Evolutionary conservation across 148 eudicot species (phyloP).

Genomic region (Arbutus unedo): DNA sequence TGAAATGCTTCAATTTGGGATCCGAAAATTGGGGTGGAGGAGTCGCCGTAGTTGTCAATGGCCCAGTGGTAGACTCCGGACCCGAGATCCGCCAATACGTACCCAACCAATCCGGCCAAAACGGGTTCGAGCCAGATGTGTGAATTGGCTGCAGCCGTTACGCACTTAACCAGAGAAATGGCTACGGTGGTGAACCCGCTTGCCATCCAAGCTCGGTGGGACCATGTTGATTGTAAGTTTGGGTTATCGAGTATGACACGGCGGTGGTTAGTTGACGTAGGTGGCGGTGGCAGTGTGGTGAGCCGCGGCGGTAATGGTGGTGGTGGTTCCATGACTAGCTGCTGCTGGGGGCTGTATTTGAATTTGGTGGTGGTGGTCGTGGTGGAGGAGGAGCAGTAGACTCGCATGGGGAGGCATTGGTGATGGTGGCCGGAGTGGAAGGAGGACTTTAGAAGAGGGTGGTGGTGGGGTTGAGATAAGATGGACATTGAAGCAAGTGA

Average conservation of each 20-base stretch:
- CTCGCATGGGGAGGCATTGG: constrained; percentile 10
- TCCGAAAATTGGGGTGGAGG: constrained; percentile 66
- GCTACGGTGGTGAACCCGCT: constrained; percentile 69
- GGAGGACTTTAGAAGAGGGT: constrained; percentile 20
- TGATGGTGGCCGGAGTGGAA: not conserved
- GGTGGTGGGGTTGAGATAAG: constrained; percentile 41
- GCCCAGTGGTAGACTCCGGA: constrained; percentile 95
- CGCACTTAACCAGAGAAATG: constrained; percentile 51
- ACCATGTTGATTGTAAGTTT: constrained; percentile 54
- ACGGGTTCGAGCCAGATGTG: constrained; percentile 58
- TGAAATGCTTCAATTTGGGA: constrained; percentile 79
- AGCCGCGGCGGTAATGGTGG: not conserved
- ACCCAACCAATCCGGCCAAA: constrained; percentile 55
- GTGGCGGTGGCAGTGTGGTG: not conserved
- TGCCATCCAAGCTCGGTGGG: constrained; percentile 74
- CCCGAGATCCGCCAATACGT: constrained; percentile 76
- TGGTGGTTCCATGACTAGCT: constrained; percentile 14
- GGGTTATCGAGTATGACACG: constrained; percentile 42
- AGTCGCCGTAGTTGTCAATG: constrained; percentile 72
- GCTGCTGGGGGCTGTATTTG: constrained; percentile 5
- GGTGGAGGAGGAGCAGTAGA: constrained; percentile 33
- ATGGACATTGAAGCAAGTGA: constrained; percentile 40
- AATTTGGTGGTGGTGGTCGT: constrained; percentile 21
- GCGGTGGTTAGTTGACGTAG: constrained; percentile 12
- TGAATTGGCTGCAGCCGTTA: constrained; percentile 26